Base-by-base conservation (phyloP, 108 stramenopile species). In the Chaetoceros muelleri region DNA sequence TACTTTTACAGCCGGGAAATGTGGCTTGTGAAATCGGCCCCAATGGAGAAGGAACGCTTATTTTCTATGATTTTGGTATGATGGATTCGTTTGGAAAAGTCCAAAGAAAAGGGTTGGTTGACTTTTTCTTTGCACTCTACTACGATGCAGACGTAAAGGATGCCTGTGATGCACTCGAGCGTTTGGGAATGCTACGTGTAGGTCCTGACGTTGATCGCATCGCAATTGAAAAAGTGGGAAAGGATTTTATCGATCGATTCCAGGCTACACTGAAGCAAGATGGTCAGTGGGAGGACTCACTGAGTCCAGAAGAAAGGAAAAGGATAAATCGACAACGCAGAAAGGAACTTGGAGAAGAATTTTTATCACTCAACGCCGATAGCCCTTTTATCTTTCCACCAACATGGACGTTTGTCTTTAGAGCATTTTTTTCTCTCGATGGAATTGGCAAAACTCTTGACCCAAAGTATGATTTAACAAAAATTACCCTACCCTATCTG, bases 41-140 rank as follows among this genome's bases (percentile, higher is more conserved):
- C 5, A 65, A 79, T 48, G 93, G 93, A 5, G 74, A 81, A 51
- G 78, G 84, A 20, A 55, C 80, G 8, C 44, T 98, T 16, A 94
- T 98, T 5, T 98, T 94, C 72, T 98, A 96, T 57, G 97, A 98
- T 67, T 98, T 96, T 73, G 97, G 95, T 21, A 98, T 98, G 97
- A 98, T 98, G 97, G 96, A 98, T 69, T 82, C 82, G 46, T 88
- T 98, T 56, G 85, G 81, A 21, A 48, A 63, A 1, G 65, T 69
- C 2, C 79, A 85, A 40, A 57, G 89, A 57, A 88, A 88, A 58
- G 88, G 84, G 1, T 74, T 94, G 44, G 88, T 94, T 18, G 89
- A 94, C 48, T 89, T 94, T 48, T 80, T 86, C 67, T 94, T 90
- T 61, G 88, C 93, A 23, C 65, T 93, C n/a, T 94, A 90, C 57